Base-by-base conservation (phyloP, 768 basidiomycete species). In the Leccinum fibrillosum region DNA sequence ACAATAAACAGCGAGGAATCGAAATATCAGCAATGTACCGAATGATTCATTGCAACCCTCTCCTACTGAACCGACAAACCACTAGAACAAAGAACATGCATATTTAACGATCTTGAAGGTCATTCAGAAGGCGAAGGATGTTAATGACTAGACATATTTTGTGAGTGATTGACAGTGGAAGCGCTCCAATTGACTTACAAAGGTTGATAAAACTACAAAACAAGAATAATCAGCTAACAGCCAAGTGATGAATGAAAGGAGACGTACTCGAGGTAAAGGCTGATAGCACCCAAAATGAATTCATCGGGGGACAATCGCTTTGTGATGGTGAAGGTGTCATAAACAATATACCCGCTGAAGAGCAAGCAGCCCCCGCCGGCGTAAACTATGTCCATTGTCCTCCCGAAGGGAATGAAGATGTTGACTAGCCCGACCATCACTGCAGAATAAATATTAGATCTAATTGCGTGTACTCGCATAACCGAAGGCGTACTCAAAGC, bases 201-300 rank as follows among this genome's bases (percentile, higher is more conserved):
- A 94, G 83, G 69, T 94, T 94, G 75, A 94, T 80, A 72, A 94
- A 91, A 67, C 89, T 91, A 62, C 15, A 58, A 53, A 65, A 52
- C n/a, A 57, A 54, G 44, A 17, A 13, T 17, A 65, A 34, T 74
- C 59, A 64, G 51, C 30, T n/a, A 64, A 56, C 3, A 44, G 39
- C 30, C 2, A 49, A 47, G 28, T 4, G 52, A 4, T 35, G 53
- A 25, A 49, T 19, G 47, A 19, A 28, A 49, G 5, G 37, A 59
- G 10, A 86, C 86, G 64, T 75, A 90, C 85, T 98, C 96, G 56
- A 98, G 86, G 75, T 98, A 98, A n/a, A 98, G 83, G 63, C 86
- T 88, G 68, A 98, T 88, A 17, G 92, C 81, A 35, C 88, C 96
- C 77, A 97, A 77, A 64, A 97, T 94, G 72, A 83, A 94, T 72